Evolutionary conservation across 495 filamentous ascomycete genomes (phyloP), one percentile per base, ranked within the genome.

Genomic region (Daldinia caldariorum): DNA sequence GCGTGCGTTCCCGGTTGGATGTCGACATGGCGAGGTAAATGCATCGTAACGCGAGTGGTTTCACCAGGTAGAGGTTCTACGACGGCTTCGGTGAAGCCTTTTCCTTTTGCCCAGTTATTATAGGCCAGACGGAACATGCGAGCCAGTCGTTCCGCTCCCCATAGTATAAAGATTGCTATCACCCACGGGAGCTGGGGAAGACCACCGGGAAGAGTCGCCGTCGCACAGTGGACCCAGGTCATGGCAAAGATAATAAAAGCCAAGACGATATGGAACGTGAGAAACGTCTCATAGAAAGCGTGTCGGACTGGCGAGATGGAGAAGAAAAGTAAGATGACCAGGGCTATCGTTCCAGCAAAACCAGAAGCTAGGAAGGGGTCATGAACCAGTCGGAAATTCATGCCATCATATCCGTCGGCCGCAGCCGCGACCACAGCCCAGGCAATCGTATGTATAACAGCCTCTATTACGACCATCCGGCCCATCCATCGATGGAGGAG

Each of bases 241-340:
- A 84, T 85, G 59, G 82, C 85, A 34, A 94, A 85, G 20, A 84
- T 78, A 43, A 90, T 71, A 16, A 87, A 77, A 13, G 88, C 91
- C 13, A 94, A 76, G 26, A 87, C 80, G 68, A 96, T 91, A 78
- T 99, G 95, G 22, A 90, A 72, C 69, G 91, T 89, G 62, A 98
- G 83, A 81, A 98, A 99, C 0, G 90, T 92, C 79, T 98, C 96
- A 79, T 99, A 98, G 79, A 97, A 97, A 16, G 94, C 94, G 78
- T 97, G 94, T 38, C 95, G 88, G 47, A 99, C 72, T 4, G 92
- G 86, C 1, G 92, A 92, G 12, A 89, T 82, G 31, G 94, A 90
- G 22, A 86, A 65, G 47, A 93, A 71, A 29, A 90, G 66, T 35
- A 93, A 72, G 65, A 91, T 69, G 38, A 84, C 67, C 63, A 94